A percentile compares a stretch with the other conserved stretches of the same genome.
Conservation (phyloP, 2,329 filamentous ascomycete species). For the Thielaviopsis punctulata region DNA sequence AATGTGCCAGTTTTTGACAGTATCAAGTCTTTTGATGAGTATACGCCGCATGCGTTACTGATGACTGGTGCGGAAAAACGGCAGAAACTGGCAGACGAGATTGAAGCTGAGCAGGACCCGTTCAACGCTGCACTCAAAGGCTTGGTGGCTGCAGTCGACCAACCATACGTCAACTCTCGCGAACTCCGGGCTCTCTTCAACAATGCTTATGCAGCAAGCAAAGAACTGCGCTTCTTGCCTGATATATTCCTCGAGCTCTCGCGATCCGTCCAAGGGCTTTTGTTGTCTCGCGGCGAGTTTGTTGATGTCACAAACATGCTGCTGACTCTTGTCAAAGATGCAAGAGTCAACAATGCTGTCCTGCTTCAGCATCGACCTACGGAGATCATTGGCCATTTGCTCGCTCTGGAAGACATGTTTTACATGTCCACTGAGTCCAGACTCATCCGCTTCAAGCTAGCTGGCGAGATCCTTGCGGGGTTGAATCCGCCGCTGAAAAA, state of each 20-base stretch:
- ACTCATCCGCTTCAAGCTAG: slow-evolving; percentile 1
- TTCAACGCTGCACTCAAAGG: background rate
- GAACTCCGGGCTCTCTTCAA: background rate
- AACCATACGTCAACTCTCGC: background rate
- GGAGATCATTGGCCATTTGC: background rate
- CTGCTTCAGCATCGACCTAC: background rate
- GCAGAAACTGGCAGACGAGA: background rate
- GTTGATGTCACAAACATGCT: background rate
- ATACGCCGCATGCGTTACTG: background rate
- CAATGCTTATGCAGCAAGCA: background rate
- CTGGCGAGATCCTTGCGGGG: slow-evolving; percentile 2
- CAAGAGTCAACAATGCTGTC: background rate
- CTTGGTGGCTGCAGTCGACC: background rate
- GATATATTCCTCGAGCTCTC: slow-evolving; percentile 1
- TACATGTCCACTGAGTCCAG: background rate
- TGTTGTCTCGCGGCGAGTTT: slow-evolving; percentile 1
- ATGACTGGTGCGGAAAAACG: background rate
- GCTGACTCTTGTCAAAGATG: slow-evolving; percentile 1
- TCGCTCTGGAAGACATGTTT: slow-evolving; percentile 6
- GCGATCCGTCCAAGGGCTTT: slow-evolving; percentile 1
- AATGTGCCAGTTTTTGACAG: background rate
- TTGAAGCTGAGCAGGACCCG: slow-evolving; percentile 3
- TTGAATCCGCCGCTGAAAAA: background rate
- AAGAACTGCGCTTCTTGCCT: background rate
- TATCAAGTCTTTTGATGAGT: slow-evolving; percentile 1